A percentile compares a stretch with the other conserved stretches of the same genome.
phyloP scores from a whole-genome alignment of 306 rosid genomes.

The Luffa acutangula region DNA sequence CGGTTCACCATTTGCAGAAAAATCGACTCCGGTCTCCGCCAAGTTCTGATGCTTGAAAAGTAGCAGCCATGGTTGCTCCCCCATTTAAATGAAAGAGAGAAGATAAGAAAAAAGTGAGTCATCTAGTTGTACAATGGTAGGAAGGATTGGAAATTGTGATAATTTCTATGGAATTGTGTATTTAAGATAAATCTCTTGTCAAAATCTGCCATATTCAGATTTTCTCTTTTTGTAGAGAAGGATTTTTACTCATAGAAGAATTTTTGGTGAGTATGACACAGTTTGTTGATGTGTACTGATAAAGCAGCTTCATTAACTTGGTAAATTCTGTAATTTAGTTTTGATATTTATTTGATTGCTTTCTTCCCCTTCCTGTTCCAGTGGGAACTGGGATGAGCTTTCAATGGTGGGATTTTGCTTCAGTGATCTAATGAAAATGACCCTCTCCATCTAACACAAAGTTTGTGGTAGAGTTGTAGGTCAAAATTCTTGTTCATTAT shows the following conservation, averaged over 20 bases:
- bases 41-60: background rate
- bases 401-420: background rate
- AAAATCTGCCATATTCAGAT: background rate
- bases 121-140: conserved; percentile 1
- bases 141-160: background rate
- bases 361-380: background rate
- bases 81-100: background rate
- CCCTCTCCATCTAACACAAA: background rate
- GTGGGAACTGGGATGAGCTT: background rate
- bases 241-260: background rate
- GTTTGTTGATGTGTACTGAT: background rate
- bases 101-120: background rate
- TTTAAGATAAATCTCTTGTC: background rate
- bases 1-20: background rate
- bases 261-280: background rate
- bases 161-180: background rate
- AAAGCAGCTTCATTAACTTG: conserved; percentile 2
- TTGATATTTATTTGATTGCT: conserved; percentile 1
- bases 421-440: background rate
- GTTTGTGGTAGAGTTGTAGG: background rate
- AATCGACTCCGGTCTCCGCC: background rate
- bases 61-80: background rate
- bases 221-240: background rate
- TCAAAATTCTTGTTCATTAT: too few relatives aligned
- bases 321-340: background rate